Evolutionary conservation across 768 basidiomycete species (phyloP).

Genomic region (Fistulinella prunicolor): DNA sequence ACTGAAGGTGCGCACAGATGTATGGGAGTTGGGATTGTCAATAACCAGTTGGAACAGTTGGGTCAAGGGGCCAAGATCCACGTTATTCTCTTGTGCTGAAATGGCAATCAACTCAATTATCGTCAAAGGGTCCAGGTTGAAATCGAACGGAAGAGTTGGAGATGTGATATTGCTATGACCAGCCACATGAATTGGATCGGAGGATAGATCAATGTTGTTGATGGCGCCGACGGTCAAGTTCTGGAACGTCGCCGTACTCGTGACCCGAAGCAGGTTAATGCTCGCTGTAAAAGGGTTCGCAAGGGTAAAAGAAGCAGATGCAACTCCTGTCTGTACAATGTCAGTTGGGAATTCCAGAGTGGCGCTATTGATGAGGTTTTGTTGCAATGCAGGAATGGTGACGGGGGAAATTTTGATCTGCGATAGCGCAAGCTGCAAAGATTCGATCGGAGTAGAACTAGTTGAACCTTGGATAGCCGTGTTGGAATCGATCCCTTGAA

Average conservation of each 20-base stretch:
- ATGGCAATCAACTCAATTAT: slow-evolving; percentile 56
- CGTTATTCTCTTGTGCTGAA: slow-evolving; percentile 50
- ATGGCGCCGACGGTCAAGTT: slow-evolving; percentile 58
- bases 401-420: slow-evolving; percentile 59
- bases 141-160: slow-evolving; percentile 52
- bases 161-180: slow-evolving; percentile 62
- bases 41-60: slow-evolving; percentile 54
- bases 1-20: slow-evolving; percentile 38
- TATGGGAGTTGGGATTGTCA: slow-evolving; percentile 48
- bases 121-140: slow-evolving; percentile 59
- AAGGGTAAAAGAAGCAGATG: slow-evolving; percentile 54
- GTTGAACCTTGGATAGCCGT: slow-evolving; percentile 56
- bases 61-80: slow-evolving; percentile 58
- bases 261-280: slow-evolving; percentile 58
- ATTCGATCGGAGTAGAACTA: slow-evolving; percentile 56
- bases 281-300: slow-evolving; percentile 71
- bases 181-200: slow-evolving; percentile 54
- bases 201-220: slow-evolving; percentile 50
- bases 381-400: slow-evolving; percentile 60
- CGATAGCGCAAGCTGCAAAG: slow-evolving; percentile 59
- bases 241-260: slow-evolving; percentile 53
- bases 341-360: slow-evolving; percentile 59
- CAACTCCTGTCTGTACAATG: slow-evolving; percentile 59
- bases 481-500: slow-evolving; percentile 58
- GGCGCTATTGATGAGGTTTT: slow-evolving; percentile 56